Evolutionary conservation across 2,329 filamentous ascomycete species (phyloP).

Genomic region (Aureobasidium sp.): DNA sequence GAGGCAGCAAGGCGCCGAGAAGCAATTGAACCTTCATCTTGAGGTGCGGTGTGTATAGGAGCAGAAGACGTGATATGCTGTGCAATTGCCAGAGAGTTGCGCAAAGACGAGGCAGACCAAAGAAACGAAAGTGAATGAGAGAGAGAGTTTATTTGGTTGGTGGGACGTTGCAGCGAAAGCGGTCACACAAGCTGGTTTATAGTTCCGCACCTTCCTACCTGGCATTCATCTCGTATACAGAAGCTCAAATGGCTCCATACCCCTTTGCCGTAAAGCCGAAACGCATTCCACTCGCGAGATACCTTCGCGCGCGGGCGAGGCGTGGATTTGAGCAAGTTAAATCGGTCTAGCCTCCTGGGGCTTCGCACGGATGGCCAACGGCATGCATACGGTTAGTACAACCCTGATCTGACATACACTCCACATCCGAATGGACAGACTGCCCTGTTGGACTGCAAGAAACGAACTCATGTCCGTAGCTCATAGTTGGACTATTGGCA

Average conservation of each 20-base stretch:
- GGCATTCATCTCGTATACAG: background rate
- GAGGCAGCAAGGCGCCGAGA: constrained; percentile 37
- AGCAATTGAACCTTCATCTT: constrained; percentile 29
- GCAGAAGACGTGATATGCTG: background rate
- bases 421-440: background rate
- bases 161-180: background rate
- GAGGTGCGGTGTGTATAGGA: background rate
- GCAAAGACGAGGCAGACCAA: background rate
- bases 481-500: background rate
- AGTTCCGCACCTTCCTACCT: background rate
- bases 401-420: background rate
- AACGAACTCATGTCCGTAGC: constrained; percentile 8
- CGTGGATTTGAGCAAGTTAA: constrained; percentile 12
- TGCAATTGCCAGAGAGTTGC: too few species aligned
- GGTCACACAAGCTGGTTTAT: constrained; percentile 13
- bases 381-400: background rate
- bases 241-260: background rate
- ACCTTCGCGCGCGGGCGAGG: constrained; percentile 3
- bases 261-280: background rate
- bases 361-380: background rate
- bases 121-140: background rate
- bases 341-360: constrained; percentile 5
- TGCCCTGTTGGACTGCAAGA: background rate
- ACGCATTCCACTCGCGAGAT: background rate
- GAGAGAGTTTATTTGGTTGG: constrained; percentile 1